A percentile compares a stretch with the other conserved stretches of the same genome.
phyloP scores from a whole-genome alignment of 1,139 yeast species.

The Pichia sp. region DNA sequence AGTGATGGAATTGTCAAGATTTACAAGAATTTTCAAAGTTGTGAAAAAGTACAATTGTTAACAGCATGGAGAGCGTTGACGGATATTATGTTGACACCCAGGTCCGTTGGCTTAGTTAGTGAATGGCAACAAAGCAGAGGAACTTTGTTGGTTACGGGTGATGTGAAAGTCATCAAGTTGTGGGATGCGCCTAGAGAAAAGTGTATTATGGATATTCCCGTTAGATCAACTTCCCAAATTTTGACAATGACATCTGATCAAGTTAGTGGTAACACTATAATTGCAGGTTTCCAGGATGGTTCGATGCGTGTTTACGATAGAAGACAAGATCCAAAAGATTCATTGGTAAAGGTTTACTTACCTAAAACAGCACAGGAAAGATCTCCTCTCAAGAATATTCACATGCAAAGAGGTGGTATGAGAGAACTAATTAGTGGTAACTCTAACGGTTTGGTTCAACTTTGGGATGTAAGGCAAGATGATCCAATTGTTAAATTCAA shows the following conservation, averaged over 20 bases:
- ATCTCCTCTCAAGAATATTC: slow-evolving; percentile 71
- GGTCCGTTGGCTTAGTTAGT: slow-evolving; percentile 76
- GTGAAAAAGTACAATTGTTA: slow-evolving; percentile 52
- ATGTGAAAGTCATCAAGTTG: slow-evolving; percentile 79
- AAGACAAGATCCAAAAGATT: slow-evolving; percentile 74
- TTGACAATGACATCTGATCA: slow-evolving; percentile 91
- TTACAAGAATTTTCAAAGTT: slow-evolving; percentile 66
- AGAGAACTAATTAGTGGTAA: slow-evolving; percentile 85
- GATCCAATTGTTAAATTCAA: slow-evolving; percentile 65
- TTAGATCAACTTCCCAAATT: slow-evolving; percentile 83
- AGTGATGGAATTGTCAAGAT: slow-evolving; percentile 90
- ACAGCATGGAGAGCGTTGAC: slow-evolving; percentile 93
- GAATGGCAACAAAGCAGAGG: slow-evolving; percentile 99
- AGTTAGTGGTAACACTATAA: slow-evolving; percentile 85
- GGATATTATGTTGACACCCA: slow-evolving; percentile 72
- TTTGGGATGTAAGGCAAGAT: slow-evolving; percentile 83
- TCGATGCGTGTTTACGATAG: slow-evolving; percentile 85
- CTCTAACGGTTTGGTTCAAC: slow-evolving; percentile 70
- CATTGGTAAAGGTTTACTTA: slow-evolving; percentile 81
- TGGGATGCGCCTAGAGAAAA: slow-evolving; percentile 98
- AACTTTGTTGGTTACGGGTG: slow-evolving; percentile 86
- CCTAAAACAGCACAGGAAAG: slow-evolving; percentile 28
- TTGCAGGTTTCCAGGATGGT: slow-evolving; percentile 94
- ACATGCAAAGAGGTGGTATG: slow-evolving; percentile 95
- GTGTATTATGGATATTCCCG: slow-evolving; percentile 82